Base-by-base conservation (phyloP, 148 eudicot species). In the Silene uniflora region DNA sequence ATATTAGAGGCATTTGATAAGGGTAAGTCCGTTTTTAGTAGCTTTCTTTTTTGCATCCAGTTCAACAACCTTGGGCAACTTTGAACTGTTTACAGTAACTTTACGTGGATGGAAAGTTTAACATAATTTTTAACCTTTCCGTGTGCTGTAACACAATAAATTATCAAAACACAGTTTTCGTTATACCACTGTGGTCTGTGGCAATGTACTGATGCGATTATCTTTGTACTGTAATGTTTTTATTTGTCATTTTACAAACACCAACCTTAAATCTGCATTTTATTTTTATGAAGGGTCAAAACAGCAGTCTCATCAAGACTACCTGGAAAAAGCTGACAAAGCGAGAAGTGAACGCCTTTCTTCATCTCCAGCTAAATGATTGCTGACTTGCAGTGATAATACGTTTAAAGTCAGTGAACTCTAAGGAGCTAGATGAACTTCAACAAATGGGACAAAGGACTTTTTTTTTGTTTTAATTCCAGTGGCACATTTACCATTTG, bases 241-340 rank as follows among this genome's bases (percentile, higher is more conserved):
- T 71, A 13, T 13, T 39, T 66, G 9, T 22, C 6, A 52, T 5
- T 0, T 29, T 29, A 29, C 32, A 29, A 29, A 13, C 22, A 21
- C 55, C 25, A 22, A 44, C 27, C 66, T 76, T 58, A 22, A 79
- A 7, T 32, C 7, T 65, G 6, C 8, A 1, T 73, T 76, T 83
- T 19, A 24, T 61, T 74, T 55, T 58, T 62, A 14, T 84, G 78
- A 60, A 90, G 95, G 95, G 17, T 21, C 91, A 18, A 88, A 87
- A 73, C 95, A 90, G 12, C 86, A 74, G 25, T 90, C 95, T 59
- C 95, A 90, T 81, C 95, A 90, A 76, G 95, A 90, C 73, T 90
- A 90, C 83, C 63, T 90, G 82, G 95, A 90, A 69, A 86, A 79
- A 49, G 91, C 94, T 61, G 90, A 90, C 77, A 90, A 82, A 84